A percentile compares a stretch with the other conserved stretches of the same genome.
Conservation (phyloP, 1,284 basidiomycete species). For the Cystobasidium slooffiae region DNA sequence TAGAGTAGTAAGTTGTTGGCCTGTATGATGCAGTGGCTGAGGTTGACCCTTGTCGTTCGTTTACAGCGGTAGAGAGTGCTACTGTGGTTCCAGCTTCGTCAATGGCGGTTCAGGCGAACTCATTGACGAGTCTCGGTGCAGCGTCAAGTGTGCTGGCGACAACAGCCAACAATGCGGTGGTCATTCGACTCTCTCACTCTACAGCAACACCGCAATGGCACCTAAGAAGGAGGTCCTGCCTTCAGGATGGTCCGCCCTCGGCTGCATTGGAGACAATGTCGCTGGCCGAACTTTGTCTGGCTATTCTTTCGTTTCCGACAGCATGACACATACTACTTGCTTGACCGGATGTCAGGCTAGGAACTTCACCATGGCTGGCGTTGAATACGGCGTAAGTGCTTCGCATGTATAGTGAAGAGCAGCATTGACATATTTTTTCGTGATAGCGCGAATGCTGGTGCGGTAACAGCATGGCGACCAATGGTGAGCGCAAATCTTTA, state of each 20-base stretch:
- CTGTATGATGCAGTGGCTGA: not conserved
- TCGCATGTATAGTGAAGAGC: not conserved
- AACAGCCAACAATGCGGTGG: conserved; percentile 21
- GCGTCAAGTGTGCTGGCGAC: conserved; percentile 30
- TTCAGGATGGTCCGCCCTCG: conserved; percentile 46
- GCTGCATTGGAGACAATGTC: conserved; percentile 37
- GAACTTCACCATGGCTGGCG: conserved; percentile 39
- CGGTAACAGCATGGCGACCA: conserved; percentile 12
- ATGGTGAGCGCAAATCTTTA: not conserved
- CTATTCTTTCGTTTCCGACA: conserved; percentile 45
- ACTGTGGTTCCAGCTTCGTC: conserved; percentile 17
- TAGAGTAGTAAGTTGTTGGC: conserved; percentile 20
- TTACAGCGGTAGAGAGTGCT: conserved; percentile 10
- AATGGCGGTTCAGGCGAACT: conserved; percentile 12
- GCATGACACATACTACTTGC: conserved; percentile 49
- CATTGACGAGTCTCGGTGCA: conserved; percentile 20
- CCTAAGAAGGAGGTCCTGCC: conserved; percentile 30
- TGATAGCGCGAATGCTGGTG: conserved; percentile 37
- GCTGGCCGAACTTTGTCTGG: conserved; percentile 42
- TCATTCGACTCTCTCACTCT: conserved; percentile 35
- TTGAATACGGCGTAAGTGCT: conserved; percentile 43
- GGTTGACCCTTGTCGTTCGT: not conserved
- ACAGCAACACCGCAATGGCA: conserved; percentile 20
- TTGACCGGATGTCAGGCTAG: conserved; percentile 43
- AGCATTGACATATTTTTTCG: not conserved